Evolutionary conservation across 805 yeast genomes (phyloP).

Genomic region (Pichia heedii): DNA sequence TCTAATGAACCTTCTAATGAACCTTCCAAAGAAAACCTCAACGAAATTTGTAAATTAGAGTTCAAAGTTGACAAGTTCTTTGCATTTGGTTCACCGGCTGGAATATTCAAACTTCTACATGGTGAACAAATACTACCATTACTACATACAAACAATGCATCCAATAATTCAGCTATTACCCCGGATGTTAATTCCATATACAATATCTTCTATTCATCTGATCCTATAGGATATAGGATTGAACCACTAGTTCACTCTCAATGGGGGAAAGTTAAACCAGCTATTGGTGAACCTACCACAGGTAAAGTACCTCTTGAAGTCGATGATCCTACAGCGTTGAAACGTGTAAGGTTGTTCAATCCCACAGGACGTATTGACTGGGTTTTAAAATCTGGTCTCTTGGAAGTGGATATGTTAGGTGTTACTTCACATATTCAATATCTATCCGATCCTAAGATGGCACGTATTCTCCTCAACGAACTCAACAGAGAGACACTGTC

Average conservation of each 20-base stretch:
- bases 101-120: constrained; percentile 70
- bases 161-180: no score
- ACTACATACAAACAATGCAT: no score
- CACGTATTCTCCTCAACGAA: no score
- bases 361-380: no score
- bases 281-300: no score
- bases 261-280: neutral
- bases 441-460: no score
- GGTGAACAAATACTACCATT: constrained; percentile 38
- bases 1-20: constrained; percentile 27
- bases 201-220: constrained; percentile 84
- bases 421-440: no score
- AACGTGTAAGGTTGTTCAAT: no score
- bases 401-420: neutral
- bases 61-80: constrained; percentile 72
- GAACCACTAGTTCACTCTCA: constrained; percentile 62
- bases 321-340: no score
- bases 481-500: no score
- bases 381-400: no score
- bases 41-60: constrained; percentile 35
- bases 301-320: no score
- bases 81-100: constrained; percentile 85
- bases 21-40: constrained; percentile 21
- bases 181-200: constrained; percentile 63
- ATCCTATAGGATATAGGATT: constrained; percentile 81